These are phyloP conservation scores for Fusarium armeniacum DNA, from an alignment of 2,329 filamentous ascomycete genomes.

Conservation along the genomic window DNA sequence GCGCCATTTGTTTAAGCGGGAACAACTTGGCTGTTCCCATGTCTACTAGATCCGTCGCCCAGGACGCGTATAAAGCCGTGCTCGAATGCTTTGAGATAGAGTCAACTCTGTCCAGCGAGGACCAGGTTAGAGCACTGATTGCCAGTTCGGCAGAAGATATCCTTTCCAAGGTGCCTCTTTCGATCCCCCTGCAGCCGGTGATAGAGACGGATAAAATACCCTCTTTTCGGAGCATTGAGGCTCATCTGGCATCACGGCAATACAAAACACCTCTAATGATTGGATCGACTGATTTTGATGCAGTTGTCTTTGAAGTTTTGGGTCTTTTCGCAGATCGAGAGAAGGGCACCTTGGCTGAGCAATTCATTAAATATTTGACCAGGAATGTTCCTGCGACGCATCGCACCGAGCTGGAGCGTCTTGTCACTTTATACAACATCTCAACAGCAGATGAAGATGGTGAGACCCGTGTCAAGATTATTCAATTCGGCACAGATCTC, in stretches of 20 bases:
- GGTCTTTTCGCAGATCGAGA: neutral
- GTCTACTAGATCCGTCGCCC: accelerated
- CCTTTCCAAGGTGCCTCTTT: neutral
- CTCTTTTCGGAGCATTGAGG: neutral
- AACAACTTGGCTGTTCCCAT: conserved; percentile 7
- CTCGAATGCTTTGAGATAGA: neutral
- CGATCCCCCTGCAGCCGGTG: neutral
- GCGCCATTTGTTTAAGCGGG: conserved; percentile 8
- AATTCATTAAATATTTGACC: accelerated
- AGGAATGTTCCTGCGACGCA: neutral
- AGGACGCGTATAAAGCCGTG: neutral
- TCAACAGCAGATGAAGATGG: accelerated
- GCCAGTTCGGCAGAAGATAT: neutral
- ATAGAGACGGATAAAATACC: neutral
- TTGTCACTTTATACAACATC: neutral
- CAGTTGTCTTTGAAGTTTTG: neutral
- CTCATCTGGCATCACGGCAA: accelerated
- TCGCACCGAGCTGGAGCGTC: accelerated
- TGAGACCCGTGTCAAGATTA: accelerated
- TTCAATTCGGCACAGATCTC: neutral
- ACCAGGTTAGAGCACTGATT: neutral
- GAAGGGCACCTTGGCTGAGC: neutral
- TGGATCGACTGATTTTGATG: conserved; percentile 7
- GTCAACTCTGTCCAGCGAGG: neutral
- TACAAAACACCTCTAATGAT: neutral